Evolutionary conservation across 2,329 filamentous ascomycete species (phyloP).

Genomic region (Chalaropsis ovoidea): DNA sequence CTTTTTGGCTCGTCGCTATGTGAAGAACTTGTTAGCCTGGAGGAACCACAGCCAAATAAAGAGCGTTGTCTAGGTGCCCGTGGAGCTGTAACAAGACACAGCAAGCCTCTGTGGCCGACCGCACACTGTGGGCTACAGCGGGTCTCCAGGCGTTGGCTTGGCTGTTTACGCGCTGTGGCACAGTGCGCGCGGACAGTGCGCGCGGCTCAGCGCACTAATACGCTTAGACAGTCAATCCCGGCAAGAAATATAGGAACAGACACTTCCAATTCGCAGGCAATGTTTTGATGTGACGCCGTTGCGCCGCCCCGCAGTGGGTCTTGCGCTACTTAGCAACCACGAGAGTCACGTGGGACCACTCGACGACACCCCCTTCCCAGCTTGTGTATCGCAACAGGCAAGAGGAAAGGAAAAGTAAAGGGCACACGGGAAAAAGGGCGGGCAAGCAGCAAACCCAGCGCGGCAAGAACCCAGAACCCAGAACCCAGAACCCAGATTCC

Average conservation of each 20-base stretch:
- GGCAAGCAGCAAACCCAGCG: not conserved
- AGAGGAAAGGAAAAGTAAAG: too few relatives aligned
- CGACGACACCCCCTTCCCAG: conserved; percentile 5
- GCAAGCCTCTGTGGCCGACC: not conserved
- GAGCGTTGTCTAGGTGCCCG: conserved; percentile 14
- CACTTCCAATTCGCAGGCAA: not conserved
- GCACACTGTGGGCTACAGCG: conserved; percentile 6
- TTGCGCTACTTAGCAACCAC: conserved; percentile 13
- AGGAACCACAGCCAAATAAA: conserved; percentile 4
- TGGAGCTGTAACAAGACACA: conserved; percentile 4
- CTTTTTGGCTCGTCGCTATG: conserved; percentile 5
- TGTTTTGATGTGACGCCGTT: conserved; percentile 18
- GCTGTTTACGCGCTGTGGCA: not conserved
- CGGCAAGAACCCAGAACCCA: not conserved
- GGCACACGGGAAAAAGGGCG: too few relatives aligned
- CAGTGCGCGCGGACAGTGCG: not conserved
- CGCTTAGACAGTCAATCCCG: conserved; percentile 10
- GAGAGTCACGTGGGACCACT: conserved; percentile 12
- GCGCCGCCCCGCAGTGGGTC: conserved; percentile 16
- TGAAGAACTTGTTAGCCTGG: conserved; percentile 8
- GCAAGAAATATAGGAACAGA: conserved; percentile 2
- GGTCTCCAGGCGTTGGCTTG: not conserved
- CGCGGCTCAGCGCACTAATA: not conserved
- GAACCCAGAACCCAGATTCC: not conserved
- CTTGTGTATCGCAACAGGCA: not conserved